Percentiles rank a stretch among this genome's conserved stretches.
Conservation (phyloP, 164 flowering plant species). For the Saururus chinensis region DNA sequence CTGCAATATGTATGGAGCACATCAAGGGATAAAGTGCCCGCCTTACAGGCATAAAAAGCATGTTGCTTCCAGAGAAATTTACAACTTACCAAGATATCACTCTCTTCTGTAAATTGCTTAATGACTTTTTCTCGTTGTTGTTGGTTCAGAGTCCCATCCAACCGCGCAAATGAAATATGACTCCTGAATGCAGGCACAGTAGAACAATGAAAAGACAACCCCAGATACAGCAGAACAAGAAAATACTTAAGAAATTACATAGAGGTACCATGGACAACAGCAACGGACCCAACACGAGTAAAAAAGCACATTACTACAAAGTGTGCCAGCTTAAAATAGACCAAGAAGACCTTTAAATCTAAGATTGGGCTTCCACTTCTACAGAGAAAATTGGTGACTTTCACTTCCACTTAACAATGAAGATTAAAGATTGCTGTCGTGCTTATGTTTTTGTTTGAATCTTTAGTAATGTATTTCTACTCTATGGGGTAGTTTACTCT, state of each 20-base stretch:
- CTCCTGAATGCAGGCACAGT: constrained; percentile 30
- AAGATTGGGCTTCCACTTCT: no score
- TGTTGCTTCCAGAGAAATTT: background rate
- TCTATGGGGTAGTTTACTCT: no score
- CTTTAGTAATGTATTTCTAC: no score
- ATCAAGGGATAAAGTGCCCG: background rate
- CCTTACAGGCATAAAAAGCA: background rate
- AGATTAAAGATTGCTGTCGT: no score
- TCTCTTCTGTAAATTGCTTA: constrained; percentile 78
- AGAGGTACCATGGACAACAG: background rate
- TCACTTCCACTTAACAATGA: no score
- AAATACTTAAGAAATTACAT: background rate
- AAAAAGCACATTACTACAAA: no score
- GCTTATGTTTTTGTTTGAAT: no score
- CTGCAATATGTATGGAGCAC: constrained; percentile 19
- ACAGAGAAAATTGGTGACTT: no score
- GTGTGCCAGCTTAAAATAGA: no score
- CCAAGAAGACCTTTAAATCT: no score
- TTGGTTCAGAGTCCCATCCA: constrained; percentile 89
- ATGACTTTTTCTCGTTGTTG: constrained; percentile 87
- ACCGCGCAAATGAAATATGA: constrained; percentile 64
- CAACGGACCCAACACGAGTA: no score
- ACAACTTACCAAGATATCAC: constrained; percentile 50
- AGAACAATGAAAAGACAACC: background rate
- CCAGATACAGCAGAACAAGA: background rate